phyloP scores from a whole-genome alignment of 306 rosid genomes.

The Medicago truncatula region MtrunA17r5.0-ANR NC_053045.1:33639001-33639500 shows the following conservation, averaged over 20 bases:
- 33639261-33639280: too few relatives aligned
- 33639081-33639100: constrained; percentile 66
- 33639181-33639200: constrained; percentile 37
- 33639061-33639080: constrained; percentile 62
- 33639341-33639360: too few relatives aligned
- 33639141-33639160: constrained; percentile 74
- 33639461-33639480: background rate
- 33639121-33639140: constrained; percentile 76
- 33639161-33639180: constrained; percentile 78
- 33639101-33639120: constrained; percentile 83
- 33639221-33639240: background rate
- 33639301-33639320: too few relatives aligned
- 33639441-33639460: too few relatives aligned
- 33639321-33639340: too few relatives aligned
- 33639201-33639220: constrained; percentile 10
- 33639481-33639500: background rate
- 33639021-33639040: constrained; percentile 65
- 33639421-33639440: too few relatives aligned
- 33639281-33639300: too few relatives aligned
- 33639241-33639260: too few relatives aligned
- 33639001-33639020: constrained; percentile 66
- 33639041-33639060: constrained; percentile 58
- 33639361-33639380: too few relatives aligned
- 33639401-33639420: background rate
- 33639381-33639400: too few relatives aligned